A percentile compares a stretch with the other conserved stretches of the same genome.
These are phyloP conservation scores for Apodospora peruviana DNA, from an alignment of 495 filamentous ascomycete species.

Conservation along the genomic window DNA sequence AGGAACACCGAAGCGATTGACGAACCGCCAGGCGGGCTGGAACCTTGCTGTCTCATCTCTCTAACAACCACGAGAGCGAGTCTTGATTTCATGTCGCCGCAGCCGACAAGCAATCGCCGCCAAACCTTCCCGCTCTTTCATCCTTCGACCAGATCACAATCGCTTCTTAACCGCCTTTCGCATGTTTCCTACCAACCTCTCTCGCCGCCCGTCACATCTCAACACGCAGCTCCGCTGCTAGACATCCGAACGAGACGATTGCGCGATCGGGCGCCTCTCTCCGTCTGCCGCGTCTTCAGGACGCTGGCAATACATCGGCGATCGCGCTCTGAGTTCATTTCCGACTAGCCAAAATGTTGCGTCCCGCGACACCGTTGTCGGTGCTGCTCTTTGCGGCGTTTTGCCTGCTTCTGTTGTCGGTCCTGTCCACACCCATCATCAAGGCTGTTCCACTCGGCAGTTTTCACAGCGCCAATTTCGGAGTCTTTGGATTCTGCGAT, in stretches of 20 bases:
- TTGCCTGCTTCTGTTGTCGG: constrained; percentile 76
- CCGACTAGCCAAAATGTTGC: constrained; percentile 49
- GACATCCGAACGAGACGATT: neutral
- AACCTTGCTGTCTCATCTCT: neutral
- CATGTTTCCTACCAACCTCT: constrained; percentile 12
- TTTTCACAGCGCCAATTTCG: constrained; percentile 72
- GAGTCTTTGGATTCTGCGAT: constrained; percentile 88
- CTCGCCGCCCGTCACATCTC: neutral
- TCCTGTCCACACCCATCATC: constrained; percentile 89
- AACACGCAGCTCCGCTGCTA: neutral
- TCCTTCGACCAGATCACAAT: neutral
- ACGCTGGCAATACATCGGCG: constrained; percentile 19
- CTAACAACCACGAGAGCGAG: neutral
- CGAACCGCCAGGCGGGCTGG: too few relatives aligned
- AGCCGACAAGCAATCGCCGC: neutral
- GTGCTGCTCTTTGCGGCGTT: constrained; percentile 83
- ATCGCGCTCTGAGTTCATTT: neutral
- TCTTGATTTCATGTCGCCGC: constrained; percentile 5
- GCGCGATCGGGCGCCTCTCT: constrained; percentile 9
- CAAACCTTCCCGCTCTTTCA: neutral
- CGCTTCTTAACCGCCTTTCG: constrained; percentile 8
- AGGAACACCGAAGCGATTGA: constrained; percentile 4
- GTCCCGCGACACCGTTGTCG: constrained; percentile 88
- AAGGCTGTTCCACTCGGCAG: constrained; percentile 75
- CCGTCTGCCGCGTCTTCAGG: constrained; percentile 26